Evolutionary conservation across 768 basidiomycete species (phyloP).

Genomic region (Coprinellus micaceus): DNA sequence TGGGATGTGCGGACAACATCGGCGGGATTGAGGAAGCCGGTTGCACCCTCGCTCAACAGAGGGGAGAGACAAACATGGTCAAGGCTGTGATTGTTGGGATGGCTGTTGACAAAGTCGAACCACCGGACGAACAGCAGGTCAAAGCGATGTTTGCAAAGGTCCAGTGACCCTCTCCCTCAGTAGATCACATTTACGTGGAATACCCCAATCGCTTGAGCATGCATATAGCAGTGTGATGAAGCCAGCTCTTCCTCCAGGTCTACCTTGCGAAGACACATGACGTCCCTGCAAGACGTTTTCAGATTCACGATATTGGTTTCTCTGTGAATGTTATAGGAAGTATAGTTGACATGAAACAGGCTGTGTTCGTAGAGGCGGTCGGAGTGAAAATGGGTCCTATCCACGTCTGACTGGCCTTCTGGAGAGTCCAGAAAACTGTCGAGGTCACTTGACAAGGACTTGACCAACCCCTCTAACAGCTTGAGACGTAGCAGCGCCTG

Average conservation of each 20-base stretch:
- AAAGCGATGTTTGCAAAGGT: background rate
- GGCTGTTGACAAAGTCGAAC: constrained; percentile 5
- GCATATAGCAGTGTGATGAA: constrained; percentile 30
- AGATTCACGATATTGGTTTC: constrained; percentile 17
- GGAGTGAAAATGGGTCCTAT: background rate
- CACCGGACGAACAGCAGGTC: background rate
- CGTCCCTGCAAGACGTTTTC: background rate
- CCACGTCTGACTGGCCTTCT: constrained; percentile 9
- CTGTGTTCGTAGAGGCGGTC: constrained; percentile 11
- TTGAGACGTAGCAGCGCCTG: background rate
- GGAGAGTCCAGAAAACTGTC: background rate
- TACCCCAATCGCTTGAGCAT: constrained; percentile 19
- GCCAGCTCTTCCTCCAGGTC: background rate
- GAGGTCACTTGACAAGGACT: background rate
- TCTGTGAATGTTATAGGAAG: constrained; percentile 15
- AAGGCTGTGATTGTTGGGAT: constrained; percentile 25
- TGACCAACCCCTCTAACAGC: background rate
- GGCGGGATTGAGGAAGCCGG: constrained; percentile 32
- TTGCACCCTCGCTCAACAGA: constrained; percentile 18
- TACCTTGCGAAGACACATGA: background rate
- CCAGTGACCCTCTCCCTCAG: background rate
- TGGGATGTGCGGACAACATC: constrained; percentile 29
- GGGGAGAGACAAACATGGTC: constrained; percentile 36
- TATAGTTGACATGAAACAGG: constrained; percentile 15
- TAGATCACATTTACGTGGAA: constrained; percentile 1